Evolutionary conservation across 1,139 yeast genomes (phyloP).

Genomic region (Blastobotrys ciferrii): DNA sequence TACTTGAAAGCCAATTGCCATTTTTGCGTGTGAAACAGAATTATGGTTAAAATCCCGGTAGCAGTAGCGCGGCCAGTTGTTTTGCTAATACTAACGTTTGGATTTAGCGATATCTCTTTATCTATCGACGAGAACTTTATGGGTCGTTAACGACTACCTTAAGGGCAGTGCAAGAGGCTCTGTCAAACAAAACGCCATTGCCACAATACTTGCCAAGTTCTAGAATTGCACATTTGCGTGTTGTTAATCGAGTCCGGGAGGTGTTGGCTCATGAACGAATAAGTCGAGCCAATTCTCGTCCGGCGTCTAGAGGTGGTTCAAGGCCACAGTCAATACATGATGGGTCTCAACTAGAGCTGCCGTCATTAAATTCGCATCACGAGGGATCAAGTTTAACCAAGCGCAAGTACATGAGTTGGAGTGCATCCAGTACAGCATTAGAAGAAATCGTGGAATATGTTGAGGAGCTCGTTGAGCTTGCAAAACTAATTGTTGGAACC

Average conservation of each 20-base stretch:
- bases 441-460: slow-evolving; percentile 50
- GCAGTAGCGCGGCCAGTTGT: neutral
- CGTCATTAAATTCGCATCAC: neutral
- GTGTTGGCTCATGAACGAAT: slow-evolving; percentile 24
- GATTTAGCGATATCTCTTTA: slow-evolving; percentile 35
- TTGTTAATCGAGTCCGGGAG: slow-evolving; percentile 45
- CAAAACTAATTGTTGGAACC: slow-evolving; percentile 46
- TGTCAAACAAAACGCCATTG: slow-evolving; percentile 44
- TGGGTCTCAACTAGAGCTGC: neutral
- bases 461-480: slow-evolving; percentile 45
- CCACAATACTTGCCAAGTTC: slow-evolving; percentile 53
- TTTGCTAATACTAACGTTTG: slow-evolving; percentile 8
- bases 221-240: slow-evolving; percentile 46
- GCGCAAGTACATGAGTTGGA: slow-evolving; percentile 49
- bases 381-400: slow-evolving; percentile 30
- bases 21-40: no score
- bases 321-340: neutral
- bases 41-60: no score
- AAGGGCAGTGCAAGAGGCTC: slow-evolving; percentile 45
- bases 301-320: slow-evolving; percentile 7
- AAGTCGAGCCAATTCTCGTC: slow-evolving; percentile 14
- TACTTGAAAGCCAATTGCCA: no score
- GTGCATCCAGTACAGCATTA: slow-evolving; percentile 48
- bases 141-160: slow-evolving; percentile 41
- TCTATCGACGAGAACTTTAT: slow-evolving; percentile 46